These are phyloP conservation scores for Alisma plantagoaquatica DNA, from an alignment of 106 monocot genomes.

Conservation along the genomic window DNA sequence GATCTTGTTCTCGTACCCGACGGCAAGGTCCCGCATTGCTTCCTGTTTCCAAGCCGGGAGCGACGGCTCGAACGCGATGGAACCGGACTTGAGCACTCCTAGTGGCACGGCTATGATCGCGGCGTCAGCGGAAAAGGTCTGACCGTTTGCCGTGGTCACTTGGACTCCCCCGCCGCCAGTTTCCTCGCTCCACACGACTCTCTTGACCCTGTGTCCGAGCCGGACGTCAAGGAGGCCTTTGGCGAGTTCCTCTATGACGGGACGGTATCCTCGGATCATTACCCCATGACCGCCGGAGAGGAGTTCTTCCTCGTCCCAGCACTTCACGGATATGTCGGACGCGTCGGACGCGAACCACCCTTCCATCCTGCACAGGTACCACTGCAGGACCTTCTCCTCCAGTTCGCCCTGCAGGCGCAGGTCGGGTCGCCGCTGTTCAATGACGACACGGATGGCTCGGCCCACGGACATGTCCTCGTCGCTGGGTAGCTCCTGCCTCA, in stretches of 20 bases:
- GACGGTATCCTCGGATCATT: constrained; percentile 89
- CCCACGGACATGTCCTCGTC: constrained; percentile 70
- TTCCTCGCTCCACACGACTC: constrained; percentile 52
- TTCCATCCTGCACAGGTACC: constrained; percentile 98
- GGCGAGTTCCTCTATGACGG: constrained; percentile 86
- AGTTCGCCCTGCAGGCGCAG: constrained; percentile 90
- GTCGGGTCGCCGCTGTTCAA: constrained; percentile 55
- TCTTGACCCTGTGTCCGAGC: constrained; percentile 28
- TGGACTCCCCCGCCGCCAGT: too few relatives aligned
- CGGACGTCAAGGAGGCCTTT: constrained; percentile 87
- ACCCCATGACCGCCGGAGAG: constrained; percentile 96
- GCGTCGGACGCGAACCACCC: constrained; percentile 99
- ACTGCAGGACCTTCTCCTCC: constrained; percentile 71
- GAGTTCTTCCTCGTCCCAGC: constrained; percentile 93
- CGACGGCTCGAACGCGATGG: constrained; percentile 72
- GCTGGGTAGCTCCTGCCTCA: constrained; percentile 54
- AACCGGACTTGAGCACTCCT: constrained; percentile 79
- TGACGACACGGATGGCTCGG: constrained; percentile 44
- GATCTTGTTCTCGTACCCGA: constrained; percentile 94
- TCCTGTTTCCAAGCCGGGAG: constrained; percentile 92
- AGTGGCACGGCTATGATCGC: constrained; percentile 80
- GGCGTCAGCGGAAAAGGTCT: constrained; percentile 70
- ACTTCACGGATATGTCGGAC: constrained; percentile 67
- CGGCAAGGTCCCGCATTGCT: constrained; percentile 60
- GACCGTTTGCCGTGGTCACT: constrained; percentile 53